These are phyloP conservation scores for Yamadazyma akitaensis DNA, from an alignment of 805 yeast genomes.

Conservation along the genomic window DNA sequence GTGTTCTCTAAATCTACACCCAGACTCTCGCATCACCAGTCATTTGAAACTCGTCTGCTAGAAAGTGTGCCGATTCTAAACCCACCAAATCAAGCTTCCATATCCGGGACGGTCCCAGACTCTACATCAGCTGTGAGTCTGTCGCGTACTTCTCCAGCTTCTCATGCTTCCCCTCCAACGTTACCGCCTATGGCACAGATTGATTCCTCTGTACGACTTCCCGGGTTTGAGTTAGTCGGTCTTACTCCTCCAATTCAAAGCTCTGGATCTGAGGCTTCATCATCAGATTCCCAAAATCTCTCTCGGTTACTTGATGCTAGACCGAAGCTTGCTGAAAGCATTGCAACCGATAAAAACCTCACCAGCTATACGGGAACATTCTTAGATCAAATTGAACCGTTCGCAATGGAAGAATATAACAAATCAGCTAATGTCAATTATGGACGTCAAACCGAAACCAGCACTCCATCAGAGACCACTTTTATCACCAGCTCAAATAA, in stretches of 20 bases:
- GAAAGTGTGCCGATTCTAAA: no score
- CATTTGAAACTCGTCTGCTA: no score
- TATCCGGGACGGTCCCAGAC: neutral
- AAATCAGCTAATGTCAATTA: neutral
- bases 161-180: neutral
- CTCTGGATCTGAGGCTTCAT: neutral
- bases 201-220: neutral
- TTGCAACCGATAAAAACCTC: neutral
- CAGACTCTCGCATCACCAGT: no score
- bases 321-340: neutral
- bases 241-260: neutral
- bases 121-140: neutral
- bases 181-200: neutral
- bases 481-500: neutral
- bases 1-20: no score
- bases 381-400: slow-evolving; percentile 13
- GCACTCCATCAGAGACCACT: neutral
- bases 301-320: neutral
- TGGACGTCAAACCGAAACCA: neutral
- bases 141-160: neutral
- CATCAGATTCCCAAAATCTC: neutral
- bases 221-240: neutral
- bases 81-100: no score
- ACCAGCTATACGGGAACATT: slow-evolving; percentile 15
- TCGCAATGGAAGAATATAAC: slow-evolving; percentile 11